Evolutionary conservation across 2,329 filamentous ascomycete genomes (phyloP).

Genomic region (Pleomassaria siparia): DNA sequence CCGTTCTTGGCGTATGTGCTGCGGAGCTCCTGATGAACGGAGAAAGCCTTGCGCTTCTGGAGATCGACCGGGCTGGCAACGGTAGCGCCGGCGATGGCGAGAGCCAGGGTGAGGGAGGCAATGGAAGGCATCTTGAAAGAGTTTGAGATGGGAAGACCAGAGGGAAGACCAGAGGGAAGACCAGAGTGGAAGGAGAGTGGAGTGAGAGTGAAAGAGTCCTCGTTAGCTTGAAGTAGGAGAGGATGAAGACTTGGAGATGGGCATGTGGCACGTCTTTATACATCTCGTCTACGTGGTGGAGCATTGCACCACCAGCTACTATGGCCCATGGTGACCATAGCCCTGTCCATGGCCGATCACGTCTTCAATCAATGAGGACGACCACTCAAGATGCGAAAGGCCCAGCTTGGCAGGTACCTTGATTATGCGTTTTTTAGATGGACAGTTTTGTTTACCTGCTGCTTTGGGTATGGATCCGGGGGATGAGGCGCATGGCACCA

Average conservation of each 20-base stretch:
- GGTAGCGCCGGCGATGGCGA: conserved; percentile 30
- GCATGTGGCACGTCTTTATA: conserved; percentile 1
- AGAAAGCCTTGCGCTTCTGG: conserved; percentile 31
- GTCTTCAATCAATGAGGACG: conserved; percentile 27
- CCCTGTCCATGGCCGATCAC: too few species aligned
- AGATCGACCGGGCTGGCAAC: conserved; percentile 33
- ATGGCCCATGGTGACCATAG: conserved; percentile 9
- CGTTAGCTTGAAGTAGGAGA: neutral
- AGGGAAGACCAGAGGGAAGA: neutral
- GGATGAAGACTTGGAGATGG: neutral
- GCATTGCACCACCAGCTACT: neutral
- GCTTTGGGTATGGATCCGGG: conserved; percentile 25
- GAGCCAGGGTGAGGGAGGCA: conserved; percentile 30
- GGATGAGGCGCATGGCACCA: conserved; percentile 5
- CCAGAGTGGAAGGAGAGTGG: neutral
- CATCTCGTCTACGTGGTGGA: too few species aligned
- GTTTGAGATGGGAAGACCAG: neutral
- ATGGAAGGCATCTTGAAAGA: conserved; percentile 34
- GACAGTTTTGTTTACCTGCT: conserved; percentile 22
- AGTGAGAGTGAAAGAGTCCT: conserved; percentile 2
- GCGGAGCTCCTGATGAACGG: conserved; percentile 33
- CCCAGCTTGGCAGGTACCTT: conserved; percentile 36
- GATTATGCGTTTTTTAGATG: conserved; percentile 9
- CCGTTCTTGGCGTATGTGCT: conserved; percentile 41
- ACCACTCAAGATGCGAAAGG: conserved; percentile 21